Base-by-base conservation (phyloP, 352 stramenopile species). In the Hyaloperonospora arabidopsidis region DNA sequence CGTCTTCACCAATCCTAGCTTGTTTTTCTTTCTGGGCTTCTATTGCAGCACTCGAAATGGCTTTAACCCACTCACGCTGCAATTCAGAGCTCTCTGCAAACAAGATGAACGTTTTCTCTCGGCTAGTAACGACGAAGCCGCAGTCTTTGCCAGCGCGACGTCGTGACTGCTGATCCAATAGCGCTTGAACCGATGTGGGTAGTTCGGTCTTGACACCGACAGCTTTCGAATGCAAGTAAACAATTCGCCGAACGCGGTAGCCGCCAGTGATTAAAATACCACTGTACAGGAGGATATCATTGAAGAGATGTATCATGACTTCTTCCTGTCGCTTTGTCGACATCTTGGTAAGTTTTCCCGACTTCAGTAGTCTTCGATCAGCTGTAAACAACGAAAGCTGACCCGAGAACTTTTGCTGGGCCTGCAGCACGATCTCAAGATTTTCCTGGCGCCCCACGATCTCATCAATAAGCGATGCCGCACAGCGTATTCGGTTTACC, bases 291-390 rank as follows among this genome's bases (percentile, higher is more conserved):
- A 94, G 47, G 17, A 94, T 70, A 44, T 94, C 84, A 52, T 91
- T 94, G 54, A 94, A 94, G 17, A 94, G 51, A 49, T 94, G 84
- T 22, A 94, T 63, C 66, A 90, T 79, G 14, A 94, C 78, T 18
- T 91, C 76, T 55, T 94, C 82, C 39, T 75, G 72, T 11, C 82
- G 75, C 55, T 85, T 86, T 1, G 80, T 91, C 1, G 83, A 90
- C 74, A 90, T 87, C 56, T 93, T 93, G 15, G 75, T 81, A 5
- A 93, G 63, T 52, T 84, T 88, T 0, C 80, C 84, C 1, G 74
- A 77, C 49, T 76, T 74, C 0, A 93, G 19, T 0, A 91, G 57
- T 11, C 76, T 63, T 19, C 84, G 65, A 38, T 90, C 67, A 0
- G 74, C 58, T 25, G 80, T 89, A 15, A 87, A 86, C 0, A 93